Evolutionary conservation across 1,284 basidiomycete species (phyloP), one percentile per base, ranked within the genome.

Genomic region (Moesziomyces globuligerus): DNA sequence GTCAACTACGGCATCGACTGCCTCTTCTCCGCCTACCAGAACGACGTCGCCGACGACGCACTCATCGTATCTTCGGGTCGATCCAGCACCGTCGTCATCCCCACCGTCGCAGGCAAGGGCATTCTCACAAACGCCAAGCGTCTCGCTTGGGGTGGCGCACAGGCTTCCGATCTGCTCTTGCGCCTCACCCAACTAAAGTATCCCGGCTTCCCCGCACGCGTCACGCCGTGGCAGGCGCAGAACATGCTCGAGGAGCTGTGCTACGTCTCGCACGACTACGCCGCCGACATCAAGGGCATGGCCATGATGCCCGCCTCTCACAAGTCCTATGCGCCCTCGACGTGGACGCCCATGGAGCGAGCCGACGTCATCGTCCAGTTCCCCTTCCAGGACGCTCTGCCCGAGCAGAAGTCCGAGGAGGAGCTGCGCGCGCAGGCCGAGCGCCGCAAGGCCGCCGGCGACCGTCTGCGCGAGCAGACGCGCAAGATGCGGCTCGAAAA

Each of bases 131-230:
- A 69, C 48, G 71, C 78, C 3, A 81, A 81, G 48, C 67, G 94
- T 70, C 91, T 98, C 83, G 91, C 92, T 2, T 98, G 93, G 92
- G 95, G 96, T 29, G 89, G 92, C 9, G 87, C 89, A 0, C 94
- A 96, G 78, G 89, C 93, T 0, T 88, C 91, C 0, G 95, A 98
- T 45, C 91, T 96, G 74, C 86, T 98, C 46, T 87, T 96, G 54
- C 94, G 94, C 78, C 88, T 95, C 7, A 88, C 94, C 34, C 94
- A 98, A 81, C 87, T 98, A 54, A 99, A 98, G 82, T 98, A 98
- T 80, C 91, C 96, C 15, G 90, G 87, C 40, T 98, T 98, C 74
- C 88, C 87, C 0, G 83, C 85, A 13, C 84, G 86, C 34, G 85
- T 89, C 40, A 86, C 86, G 0, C 71, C 80, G 5, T 80, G 82